A percentile compares a stretch with the other conserved stretches of the same genome.
Evolutionary conservation across 1,284 basidiomycete species (phyloP).

Genomic region (Sanghuangporus baumii): DNA sequence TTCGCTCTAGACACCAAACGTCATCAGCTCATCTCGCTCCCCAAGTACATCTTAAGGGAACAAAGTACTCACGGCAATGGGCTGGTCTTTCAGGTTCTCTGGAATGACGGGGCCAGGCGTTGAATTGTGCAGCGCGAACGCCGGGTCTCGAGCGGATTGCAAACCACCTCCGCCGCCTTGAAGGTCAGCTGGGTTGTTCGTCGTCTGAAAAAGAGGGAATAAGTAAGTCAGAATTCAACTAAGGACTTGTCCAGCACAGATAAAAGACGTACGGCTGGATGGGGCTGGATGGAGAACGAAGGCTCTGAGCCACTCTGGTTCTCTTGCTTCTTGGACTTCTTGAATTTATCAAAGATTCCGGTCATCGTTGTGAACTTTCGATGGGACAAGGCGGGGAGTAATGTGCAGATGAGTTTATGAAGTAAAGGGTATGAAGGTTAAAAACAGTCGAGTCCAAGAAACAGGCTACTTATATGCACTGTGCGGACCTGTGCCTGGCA

Average conservation of each 20-base stretch:
- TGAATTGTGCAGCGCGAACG: slow-evolving; percentile 1
- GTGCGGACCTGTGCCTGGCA: too few species aligned
- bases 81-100: not conserved
- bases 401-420: not conserved
- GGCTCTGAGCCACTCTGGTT: slow-evolving; percentile 3
- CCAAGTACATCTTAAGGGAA: not conserved
- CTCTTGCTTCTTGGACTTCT: slow-evolving; percentile 8
- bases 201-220: slow-evolving; percentile 3
- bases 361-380: slow-evolving; percentile 1
- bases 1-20: not conserved
- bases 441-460: too few species aligned
- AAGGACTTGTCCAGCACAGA: not conserved
- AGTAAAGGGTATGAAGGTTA: too few species aligned
- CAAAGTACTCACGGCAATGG: not conserved
- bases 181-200: slow-evolving; percentile 17
- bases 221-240: not conserved
- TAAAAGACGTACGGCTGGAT: slow-evolving; percentile 13
- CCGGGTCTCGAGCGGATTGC: not conserved
- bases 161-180: not conserved
- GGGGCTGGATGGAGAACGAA: slow-evolving; percentile 12
- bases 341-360: slow-evolving; percentile 21
- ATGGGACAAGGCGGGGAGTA: not conserved
- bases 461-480: too few species aligned
- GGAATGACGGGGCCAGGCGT: slow-evolving; percentile 13
- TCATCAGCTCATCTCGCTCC: not conserved